Evolutionary conservation across 257 asterid species (phyloP), one percentile per base, ranked within the genome.

Genomic region (Leonotis leonurus): DNA sequence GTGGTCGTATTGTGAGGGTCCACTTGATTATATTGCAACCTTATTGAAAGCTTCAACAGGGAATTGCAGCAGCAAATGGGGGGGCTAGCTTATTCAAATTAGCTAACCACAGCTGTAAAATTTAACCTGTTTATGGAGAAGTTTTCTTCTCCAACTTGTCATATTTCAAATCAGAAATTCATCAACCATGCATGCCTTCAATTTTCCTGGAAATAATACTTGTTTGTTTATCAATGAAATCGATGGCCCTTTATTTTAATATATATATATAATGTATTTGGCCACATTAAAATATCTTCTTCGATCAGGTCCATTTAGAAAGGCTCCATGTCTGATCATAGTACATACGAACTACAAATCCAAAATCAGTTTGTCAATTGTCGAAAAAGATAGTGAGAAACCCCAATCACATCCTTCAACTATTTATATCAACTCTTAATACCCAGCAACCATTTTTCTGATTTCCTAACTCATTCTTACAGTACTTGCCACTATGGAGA

Each of bases 401-500:
- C 2, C 11, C 27, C 8, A 44, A 25, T 27, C 35, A 14, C 56
- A 3, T 41, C 25, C 7, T 26, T 50, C 60, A 60, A 37, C 43
- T 43, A 49, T 45, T 22, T 13, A 43, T 22, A 56, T 29, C 14
- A 3, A 49, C 55, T 18, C 13, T 7, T 7, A 22, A 8, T 8
- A 4, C 7, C 30, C 30, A 9, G 1, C 29, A 14, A 3, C 30
- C 14, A 22, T 45, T 14, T 43, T 14, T 14, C 18, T 1, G 2
- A n/a, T 14, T 17, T 20, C 26, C 3, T 10, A 37, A 3, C 8
- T 17, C 25, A 25, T 44, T 44, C 52, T 40, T n/a, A 17, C 0
- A n/a, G 9, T 33, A 2, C 39, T 16, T 27, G 22, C 56, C 64
- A 36, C 50, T 2, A 83, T 83, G 86, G 86, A 80, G 60, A 78